Evolutionary conservation across 2,329 filamentous ascomycete genomes (phyloP), one percentile per base, ranked within the genome.

Genomic region (Grosmannia clavigera): DNA sequence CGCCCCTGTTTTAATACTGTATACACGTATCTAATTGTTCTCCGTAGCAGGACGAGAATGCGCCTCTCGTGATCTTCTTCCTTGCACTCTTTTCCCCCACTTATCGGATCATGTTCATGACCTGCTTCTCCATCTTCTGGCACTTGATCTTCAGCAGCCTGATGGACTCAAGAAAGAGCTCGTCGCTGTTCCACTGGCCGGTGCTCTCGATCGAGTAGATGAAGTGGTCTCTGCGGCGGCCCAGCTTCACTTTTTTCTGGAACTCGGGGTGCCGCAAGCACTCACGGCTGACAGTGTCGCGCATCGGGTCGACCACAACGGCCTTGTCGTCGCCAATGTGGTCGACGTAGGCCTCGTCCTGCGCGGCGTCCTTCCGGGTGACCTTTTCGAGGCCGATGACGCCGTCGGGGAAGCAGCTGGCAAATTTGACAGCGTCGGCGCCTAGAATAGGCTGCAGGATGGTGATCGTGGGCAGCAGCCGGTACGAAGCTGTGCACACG

Each of bases 151-250:
- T 96, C 64, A 99, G 75, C 66, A 90, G 78, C 75, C 87, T 88
- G 57, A 99, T 81, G 33, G 90, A 85, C 75, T 97, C 91, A 60
- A 99, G 74, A 77, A 99, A 97, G 65, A 99, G 79, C 73, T 91
- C 86, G 68, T 97, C 92, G 70, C 91, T 96, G 61, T 94, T 86
- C 78, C 90, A 95, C 75, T 99, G 94, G 6, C 94, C 95, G 0
- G 90, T 87, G 77, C 92, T 96, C 78, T 99, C 94, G 43, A 99
- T 81, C 59, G 85, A 87, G 79, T 94, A 99, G 73, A 99, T 97
- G 73, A 99, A 99, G 76, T 99, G 95, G 72, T 99, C 94, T 65
- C 91, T 81, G 67, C 91, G 78, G 59, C 95, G 81, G 52, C 94
- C 94, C 38, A 99, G 82, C 78, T 91, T 92, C 64, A 99, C 94